Percentiles rank a stretch among this genome's conserved stretches.
Evolutionary conservation across 129 eudicot genomes (phyloP).

Genomic region (Solidago caesia): DNA sequence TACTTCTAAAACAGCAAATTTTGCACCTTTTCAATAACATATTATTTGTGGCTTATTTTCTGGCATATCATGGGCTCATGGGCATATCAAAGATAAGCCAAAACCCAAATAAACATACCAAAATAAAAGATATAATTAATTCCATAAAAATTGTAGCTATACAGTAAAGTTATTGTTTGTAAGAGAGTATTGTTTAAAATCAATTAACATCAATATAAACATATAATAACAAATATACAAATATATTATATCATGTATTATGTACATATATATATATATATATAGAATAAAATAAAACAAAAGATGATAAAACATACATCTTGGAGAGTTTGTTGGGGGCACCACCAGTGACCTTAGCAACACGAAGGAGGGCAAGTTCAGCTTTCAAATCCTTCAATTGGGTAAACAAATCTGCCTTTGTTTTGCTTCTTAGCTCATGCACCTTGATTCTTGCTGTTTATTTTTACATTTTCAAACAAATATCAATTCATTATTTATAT

Average conservation of each 20-base stretch:
- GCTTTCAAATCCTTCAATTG: slow-evolving; percentile 73
- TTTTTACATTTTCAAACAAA: background rate
- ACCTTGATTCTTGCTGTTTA: slow-evolving; percentile 62
- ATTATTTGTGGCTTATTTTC: too few species aligned
- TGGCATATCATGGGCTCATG: too few species aligned
- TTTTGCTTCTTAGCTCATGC: slow-evolving; percentile 66
- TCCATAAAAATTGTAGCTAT: too few species aligned
- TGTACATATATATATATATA: background rate
- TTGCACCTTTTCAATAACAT: too few species aligned
- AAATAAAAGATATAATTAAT: too few species aligned
- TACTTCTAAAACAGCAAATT: too few species aligned
- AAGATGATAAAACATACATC: slow-evolving; percentile 32
- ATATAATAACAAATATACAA: background rate
- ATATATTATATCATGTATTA: background rate
- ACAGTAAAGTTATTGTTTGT: too few species aligned
- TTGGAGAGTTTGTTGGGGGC: slow-evolving; percentile 83
- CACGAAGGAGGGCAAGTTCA: slow-evolving; percentile 64
- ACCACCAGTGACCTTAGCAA: slow-evolving; percentile 89
- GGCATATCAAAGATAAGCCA: too few species aligned
- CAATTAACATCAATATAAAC: too few species aligned
- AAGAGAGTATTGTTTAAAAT: too few species aligned
- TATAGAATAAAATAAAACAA: background rate
- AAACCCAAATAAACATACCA: too few species aligned
- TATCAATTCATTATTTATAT: slow-evolving; percentile 1
- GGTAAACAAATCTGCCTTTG: slow-evolving; percentile 51